Evolutionary conservation across 192 early-diverging fungal species (phyloP), one percentile per base, ranked within the genome.

Genomic region (Gaertneriomyces sp.): DNA sequence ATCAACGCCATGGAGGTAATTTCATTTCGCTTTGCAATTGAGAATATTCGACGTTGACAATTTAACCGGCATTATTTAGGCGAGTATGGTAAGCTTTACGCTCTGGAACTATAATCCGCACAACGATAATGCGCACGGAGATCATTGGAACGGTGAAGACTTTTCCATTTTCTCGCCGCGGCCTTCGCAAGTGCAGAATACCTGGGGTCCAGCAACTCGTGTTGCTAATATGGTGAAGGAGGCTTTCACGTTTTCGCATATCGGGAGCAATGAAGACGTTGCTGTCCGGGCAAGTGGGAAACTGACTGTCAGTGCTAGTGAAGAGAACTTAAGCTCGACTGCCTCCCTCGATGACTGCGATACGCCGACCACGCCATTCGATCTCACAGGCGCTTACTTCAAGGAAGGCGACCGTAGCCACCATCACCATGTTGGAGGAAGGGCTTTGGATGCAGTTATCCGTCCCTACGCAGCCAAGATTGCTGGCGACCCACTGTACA

Each of bases 101-200:
- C 72, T 93, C 14, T 93, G 91, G 91, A 93, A 93, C 68, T 93
- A 93, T 69, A 92, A 93, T 69, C 77, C 90, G 8, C 74, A 74
- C 41, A 93, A 93, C 49, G 89, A 91, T 69, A 89, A 93, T 65
- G 75, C 76, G 14, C 75, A 83, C 60, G 91, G 91, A 7, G 91
- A 93, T 68, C 87, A 90, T 53, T 93, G 91, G 63, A 68, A 69
- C 50, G 66, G 66, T 14, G 66, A 68, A 61, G 90, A 93, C 63
- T 93, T 93, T 69, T 89, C 88, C 2, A 89, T 92, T 38, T 81
- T 64, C 75, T 78, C 86, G 76, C 33, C 80, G 63, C 17, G 17
- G 16, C 16, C 69, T 5, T 58, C 68, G 45, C 25, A 33, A 1
- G 25, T 33, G 25, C 25, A 0, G 25, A 33, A 33, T 33, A 2